phyloP scores from a whole-genome alignment of 805 yeast genomes.

The Candida nitratophila region DNA sequence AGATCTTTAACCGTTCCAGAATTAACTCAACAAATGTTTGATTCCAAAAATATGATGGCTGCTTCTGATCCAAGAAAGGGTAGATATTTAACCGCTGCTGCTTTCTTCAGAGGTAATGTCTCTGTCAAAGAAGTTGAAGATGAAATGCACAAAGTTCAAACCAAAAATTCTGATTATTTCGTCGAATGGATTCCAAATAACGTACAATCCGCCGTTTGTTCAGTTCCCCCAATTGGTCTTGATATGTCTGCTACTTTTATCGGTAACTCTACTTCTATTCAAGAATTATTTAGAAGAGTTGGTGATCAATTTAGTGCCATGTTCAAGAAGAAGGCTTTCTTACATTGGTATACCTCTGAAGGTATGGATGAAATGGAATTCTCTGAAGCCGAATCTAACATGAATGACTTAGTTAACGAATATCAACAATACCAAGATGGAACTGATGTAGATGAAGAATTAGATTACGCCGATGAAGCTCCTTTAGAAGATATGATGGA shows the following conservation, averaged over 20 bases:
- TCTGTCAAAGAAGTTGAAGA: conserved; percentile 92
- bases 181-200: conserved; percentile 97
- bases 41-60: conserved; percentile 92
- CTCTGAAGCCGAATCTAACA: conserved; percentile 87
- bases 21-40: conserved; percentile 90
- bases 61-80: conserved; percentile 90
- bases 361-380: conserved; percentile 97
- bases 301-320: conserved; percentile 86
- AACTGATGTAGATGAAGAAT: conserved; percentile 68
- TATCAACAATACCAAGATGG: conserved; percentile 89
- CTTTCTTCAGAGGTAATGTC: conserved; percentile 90
- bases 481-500: conserved; percentile 45
- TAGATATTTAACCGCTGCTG: conserved; percentile 86
- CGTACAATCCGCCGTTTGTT: conserved; percentile 89
- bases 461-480: conserved; percentile 62
- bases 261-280: conserved; percentile 90
- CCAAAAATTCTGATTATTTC: conserved; percentile 73
- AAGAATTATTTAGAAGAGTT: conserved; percentile 82
- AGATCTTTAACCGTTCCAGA: conserved; percentile 84
- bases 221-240: conserved; percentile 79
- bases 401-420: conserved; percentile 84
- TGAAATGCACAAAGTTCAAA: conserved; percentile 80
- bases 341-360: conserved; percentile 93
- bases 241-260: conserved; percentile 90
- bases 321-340: conserved; percentile 91